phyloP scores from a whole-genome alignment of 1,284 basidiomycete species.

The Rhodofomes roseus region DNA sequence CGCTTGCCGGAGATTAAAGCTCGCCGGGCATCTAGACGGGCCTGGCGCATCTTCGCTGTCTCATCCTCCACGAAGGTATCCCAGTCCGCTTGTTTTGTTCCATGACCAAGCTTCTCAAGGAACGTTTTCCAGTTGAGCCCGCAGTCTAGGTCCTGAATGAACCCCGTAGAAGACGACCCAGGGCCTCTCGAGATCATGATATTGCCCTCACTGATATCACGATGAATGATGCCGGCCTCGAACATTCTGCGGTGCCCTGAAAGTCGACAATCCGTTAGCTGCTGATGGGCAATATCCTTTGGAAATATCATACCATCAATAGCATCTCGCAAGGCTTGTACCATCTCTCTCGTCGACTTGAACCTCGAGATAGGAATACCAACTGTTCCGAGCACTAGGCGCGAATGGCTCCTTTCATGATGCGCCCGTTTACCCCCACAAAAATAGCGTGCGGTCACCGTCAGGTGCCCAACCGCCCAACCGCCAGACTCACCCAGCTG shows the following conservation, averaged over 20 bases:
- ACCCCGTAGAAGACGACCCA: too few relatives aligned
- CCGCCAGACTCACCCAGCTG: not conserved
- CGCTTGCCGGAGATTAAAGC: too few relatives aligned
- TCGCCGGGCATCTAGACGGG: not conserved
- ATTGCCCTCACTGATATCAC: constrained; percentile 15
- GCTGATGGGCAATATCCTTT: too few relatives aligned
- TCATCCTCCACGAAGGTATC: not conserved
- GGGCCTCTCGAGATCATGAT: constrained; percentile 6
- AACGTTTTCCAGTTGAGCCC: constrained; percentile 7
- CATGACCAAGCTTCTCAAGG: not conserved
- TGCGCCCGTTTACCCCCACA: too few relatives aligned
- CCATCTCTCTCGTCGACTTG: constrained; percentile 13
- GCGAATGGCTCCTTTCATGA: constrained; percentile 13
- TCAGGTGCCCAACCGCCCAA: not conserved
- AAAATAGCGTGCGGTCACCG: not conserved
- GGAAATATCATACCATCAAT: constrained; percentile 8
- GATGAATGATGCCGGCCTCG: constrained; percentile 9
- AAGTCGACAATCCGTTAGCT: not conserved
- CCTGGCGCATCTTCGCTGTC: not conserved
- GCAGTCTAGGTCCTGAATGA: constrained; percentile 11
- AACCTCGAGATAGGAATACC: constrained; percentile 10
- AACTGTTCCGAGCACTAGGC: constrained; percentile 9
- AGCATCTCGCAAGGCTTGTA: constrained; percentile 10
- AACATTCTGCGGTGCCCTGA: not conserved
- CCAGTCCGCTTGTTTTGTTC: not conserved